Evolutionary conservation across 2,329 filamentous ascomycete genomes (phyloP).

Genomic region (Aspergillus pseudotamarii): DNA sequence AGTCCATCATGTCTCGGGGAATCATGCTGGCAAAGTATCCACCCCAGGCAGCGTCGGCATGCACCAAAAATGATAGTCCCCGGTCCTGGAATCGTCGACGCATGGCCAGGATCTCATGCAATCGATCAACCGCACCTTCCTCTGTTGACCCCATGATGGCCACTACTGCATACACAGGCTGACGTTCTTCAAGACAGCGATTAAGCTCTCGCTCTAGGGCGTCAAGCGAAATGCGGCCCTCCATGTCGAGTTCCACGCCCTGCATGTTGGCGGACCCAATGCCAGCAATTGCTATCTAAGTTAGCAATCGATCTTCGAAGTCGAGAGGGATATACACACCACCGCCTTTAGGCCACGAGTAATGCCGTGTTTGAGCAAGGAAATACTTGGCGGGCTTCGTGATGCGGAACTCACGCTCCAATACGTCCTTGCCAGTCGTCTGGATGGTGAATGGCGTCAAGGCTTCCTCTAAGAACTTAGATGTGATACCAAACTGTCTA

Average conservation of each 20-base stretch:
- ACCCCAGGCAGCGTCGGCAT: conserved; percentile 55
- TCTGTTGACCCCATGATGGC: conserved; percentile 54
- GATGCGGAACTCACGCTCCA: conserved; percentile 29
- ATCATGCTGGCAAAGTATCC: conserved; percentile 55
- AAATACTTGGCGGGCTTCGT: conserved; percentile 40
- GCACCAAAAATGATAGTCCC: conserved; percentile 51
- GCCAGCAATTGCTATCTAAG: conserved; percentile 44
- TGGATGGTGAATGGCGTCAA: conserved; percentile 14
- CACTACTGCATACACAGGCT: conserved; percentile 48
- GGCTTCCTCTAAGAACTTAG: neutral
- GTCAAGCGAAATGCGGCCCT: conserved; percentile 42
- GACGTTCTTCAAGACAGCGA: conserved; percentile 26
- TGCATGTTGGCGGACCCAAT: conserved; percentile 49
- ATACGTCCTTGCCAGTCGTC: conserved; percentile 7
- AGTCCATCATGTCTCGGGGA: conserved; percentile 20
- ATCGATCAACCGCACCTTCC: conserved; percentile 50
- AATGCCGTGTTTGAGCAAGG: conserved; percentile 48
- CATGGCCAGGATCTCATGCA: conserved; percentile 43
- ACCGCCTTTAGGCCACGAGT: conserved; percentile 54
- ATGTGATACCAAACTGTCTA: conserved; percentile 3
- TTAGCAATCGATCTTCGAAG: neutral
- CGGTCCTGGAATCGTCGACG: conserved; percentile 45
- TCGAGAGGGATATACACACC: conserved; percentile 32
- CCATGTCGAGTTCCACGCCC: conserved; percentile 45
- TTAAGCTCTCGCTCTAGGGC: conserved; percentile 15